Conservation (phyloP, 106 monocot genomes). For the Dendrobium huoshanense region DNA sequence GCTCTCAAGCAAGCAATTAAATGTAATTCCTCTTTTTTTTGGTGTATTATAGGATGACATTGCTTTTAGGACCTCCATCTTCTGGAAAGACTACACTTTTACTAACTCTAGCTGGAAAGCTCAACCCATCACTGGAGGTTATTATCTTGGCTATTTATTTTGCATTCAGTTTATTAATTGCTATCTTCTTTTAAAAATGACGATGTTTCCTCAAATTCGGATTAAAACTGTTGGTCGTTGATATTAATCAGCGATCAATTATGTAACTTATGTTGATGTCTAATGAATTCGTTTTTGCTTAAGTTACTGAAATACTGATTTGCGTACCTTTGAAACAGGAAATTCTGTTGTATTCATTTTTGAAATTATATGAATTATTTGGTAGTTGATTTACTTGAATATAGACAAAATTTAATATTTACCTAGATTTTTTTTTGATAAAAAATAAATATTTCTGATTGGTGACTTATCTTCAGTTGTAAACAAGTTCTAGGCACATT, state of each 20-base stretch:
- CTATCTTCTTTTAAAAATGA: neutral
- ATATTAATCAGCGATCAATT: neutral
- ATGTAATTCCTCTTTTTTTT: neutral
- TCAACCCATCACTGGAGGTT: slow-evolving; percentile 50
- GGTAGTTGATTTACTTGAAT: too few relatives aligned
- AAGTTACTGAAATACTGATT: too few relatives aligned
- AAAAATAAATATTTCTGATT: too few relatives aligned
- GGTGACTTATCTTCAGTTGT: too few relatives aligned
- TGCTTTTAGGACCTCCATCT: slow-evolving; percentile 63
- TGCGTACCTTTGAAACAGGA: too few relatives aligned
- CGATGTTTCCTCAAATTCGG: neutral
- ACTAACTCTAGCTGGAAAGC: slow-evolving; percentile 53
- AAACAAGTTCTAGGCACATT: too few relatives aligned
- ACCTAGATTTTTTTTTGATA: too few relatives aligned
- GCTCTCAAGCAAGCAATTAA: neutral
- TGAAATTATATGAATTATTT: too few relatives aligned
- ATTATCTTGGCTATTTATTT: neutral
- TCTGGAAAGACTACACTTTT: slow-evolving; percentile 78
- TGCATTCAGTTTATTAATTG: neutral
- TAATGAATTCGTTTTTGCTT: too few relatives aligned
- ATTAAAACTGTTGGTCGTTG: neutral
- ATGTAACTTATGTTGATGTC: too few relatives aligned
- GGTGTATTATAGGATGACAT: slow-evolving; percentile 46
- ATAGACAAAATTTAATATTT: too few relatives aligned
- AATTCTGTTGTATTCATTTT: too few relatives aligned